phyloP scores from a whole-genome alignment of 2,329 filamentous ascomycete genomes.

The Neoscytalidium dimidiatum region DNA sequence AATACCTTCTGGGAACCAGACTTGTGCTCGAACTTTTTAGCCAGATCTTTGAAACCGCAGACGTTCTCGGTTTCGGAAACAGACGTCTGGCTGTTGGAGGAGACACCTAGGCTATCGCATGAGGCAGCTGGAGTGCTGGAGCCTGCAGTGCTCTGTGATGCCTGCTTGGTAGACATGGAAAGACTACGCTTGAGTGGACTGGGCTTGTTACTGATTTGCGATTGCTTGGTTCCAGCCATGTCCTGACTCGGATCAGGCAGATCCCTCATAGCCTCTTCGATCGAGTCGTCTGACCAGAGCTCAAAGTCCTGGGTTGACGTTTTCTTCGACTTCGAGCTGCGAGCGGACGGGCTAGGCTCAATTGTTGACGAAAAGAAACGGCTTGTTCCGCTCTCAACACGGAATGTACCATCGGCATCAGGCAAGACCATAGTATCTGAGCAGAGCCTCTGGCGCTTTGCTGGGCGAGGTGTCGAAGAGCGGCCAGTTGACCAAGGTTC shows the following conservation, averaged over 20 bases:
- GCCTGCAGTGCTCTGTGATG: background rate
- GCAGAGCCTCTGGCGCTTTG: slow-evolving; percentile 48
- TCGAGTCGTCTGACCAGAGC: slow-evolving; percentile 51
- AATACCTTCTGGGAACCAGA: background rate
- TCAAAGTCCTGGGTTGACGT: slow-evolving; percentile 44
- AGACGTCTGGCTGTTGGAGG: background rate
- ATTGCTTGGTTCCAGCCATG: background rate
- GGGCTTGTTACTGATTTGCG: background rate
- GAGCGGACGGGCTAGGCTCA: slow-evolving; percentile 44
- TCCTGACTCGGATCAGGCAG: slow-evolving; percentile 30
- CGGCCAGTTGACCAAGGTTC: background rate
- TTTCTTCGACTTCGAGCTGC: slow-evolving; percentile 33
- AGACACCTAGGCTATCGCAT: background rate
- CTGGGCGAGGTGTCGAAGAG: slow-evolving; percentile 45
- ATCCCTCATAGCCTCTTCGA: slow-evolving; percentile 45
- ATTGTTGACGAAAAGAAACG: slow-evolving; percentile 45
- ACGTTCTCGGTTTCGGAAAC: background rate
- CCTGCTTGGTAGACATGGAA: background rate
- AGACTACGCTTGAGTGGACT: background rate
- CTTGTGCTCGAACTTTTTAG: slow-evolving; percentile 9
- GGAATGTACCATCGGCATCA: slow-evolving; percentile 28
- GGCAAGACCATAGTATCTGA: slow-evolving; percentile 39
- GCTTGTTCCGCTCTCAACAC: slow-evolving; percentile 40
- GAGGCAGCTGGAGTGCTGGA: background rate
- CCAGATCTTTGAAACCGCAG: background rate